A percentile compares a stretch with the other conserved stretches of the same genome.
phyloP scores from a whole-genome alignment of 228 moss, liverwort and hornwort species.

The Sphagnum magellanicum region DNA sequence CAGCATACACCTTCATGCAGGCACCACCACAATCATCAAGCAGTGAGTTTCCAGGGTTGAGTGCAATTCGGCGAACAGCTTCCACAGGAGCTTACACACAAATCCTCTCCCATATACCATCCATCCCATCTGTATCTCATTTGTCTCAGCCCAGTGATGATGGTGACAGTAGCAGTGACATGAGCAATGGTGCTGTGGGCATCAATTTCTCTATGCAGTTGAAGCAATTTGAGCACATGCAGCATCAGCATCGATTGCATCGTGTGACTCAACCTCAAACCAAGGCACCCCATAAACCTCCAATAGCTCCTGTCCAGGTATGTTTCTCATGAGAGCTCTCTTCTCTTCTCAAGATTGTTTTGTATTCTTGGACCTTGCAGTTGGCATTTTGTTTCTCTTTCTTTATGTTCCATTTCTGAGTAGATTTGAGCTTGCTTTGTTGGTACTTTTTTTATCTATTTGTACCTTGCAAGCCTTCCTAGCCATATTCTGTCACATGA shows the following conservation, averaged over 20 bases:
- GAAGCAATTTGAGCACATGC: constrained; percentile 92
- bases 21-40: constrained; percentile 47
- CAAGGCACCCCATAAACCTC: constrained; percentile 49
- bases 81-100: constrained; percentile 85
- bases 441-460: too few species aligned
- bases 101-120: constrained; percentile 81
- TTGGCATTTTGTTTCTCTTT: neutral
- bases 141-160: constrained; percentile 55
- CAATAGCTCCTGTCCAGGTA: constrained; percentile 39
- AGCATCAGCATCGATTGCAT: constrained; percentile 83
- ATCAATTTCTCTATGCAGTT: constrained; percentile 77
- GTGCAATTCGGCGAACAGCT: constrained; percentile 76
- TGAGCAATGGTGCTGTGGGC: constrained; percentile 52
- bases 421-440: constrained; percentile 3
- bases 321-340: neutral
- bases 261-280: constrained; percentile 46
- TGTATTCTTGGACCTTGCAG: neutral
- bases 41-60: constrained; percentile 64
- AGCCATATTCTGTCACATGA: too few species aligned
- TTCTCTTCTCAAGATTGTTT: neutral
- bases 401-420: neutral
- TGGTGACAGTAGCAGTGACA: constrained; percentile 47
- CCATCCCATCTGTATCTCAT: constrained; percentile 57
- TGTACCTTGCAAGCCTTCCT: too few species aligned
- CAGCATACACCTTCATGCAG: constrained; percentile 66